Base-by-base conservation (phyloP, 345 rosid genomes). In the Lepidium didymum region DNA sequence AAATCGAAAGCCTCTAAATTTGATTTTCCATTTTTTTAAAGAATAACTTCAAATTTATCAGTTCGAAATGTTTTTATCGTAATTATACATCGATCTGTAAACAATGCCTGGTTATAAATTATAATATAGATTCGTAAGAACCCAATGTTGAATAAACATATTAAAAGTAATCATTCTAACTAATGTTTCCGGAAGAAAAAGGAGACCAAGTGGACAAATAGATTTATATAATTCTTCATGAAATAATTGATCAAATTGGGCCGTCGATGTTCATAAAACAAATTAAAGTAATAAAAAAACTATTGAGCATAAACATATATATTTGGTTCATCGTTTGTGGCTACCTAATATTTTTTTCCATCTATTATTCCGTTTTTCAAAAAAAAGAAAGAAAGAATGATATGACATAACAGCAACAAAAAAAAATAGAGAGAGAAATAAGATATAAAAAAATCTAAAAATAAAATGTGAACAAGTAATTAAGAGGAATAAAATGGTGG, bases 121-220 rank as follows among this genome's bases (percentile, higher is more conserved):
- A 74, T 43, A 33, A 54, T 61, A 37, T 29, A 67, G 45, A 74
- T 74, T 74, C 69, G 63, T 37, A 34, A 52, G 68, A 67, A 60
- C 19, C 68, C 73, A 67, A 52, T 25, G 34, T 16, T 19, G 56
- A 58, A 41, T 40, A 72, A 63, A 34, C 41, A 73, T 64, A 53
- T 51, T 42, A 45, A 55, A 63, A 45, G 41, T 34, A 54, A 54
- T 54, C 47, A 12, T 31, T 64, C 40, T 36, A 35, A 46, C 25
- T 38, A 15, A 55, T 50, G 29, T 50, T 23, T 68, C 14, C 3
- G 25, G 51, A 42, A 29, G 7, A 9, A 43, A 51, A 41, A 41
- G 12, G 42, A 18, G 33, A 70, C 3, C 62, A 70, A 70, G 68
- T 70, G 45, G 67, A 38, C 19, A 10, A 10, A 36, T 3, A 10